These are phyloP conservation scores for Boletus sp. DNA, from an alignment of 768 basidiomycete species.

Conservation along the genomic window DNA sequence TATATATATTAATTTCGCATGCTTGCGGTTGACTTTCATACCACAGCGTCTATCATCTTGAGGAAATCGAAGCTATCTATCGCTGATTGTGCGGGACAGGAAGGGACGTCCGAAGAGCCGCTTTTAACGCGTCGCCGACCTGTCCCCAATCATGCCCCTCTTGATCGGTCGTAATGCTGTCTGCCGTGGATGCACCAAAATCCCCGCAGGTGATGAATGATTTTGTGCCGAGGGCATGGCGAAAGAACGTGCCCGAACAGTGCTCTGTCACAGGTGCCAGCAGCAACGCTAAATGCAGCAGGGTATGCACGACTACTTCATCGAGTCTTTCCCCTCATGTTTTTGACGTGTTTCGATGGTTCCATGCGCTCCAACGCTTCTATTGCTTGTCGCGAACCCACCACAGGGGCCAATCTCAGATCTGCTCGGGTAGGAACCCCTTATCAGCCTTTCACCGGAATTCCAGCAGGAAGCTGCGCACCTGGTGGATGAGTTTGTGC, in stretches of 20 bases:
- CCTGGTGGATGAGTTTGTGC: slow-evolving; percentile 2
- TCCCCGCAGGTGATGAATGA: slow-evolving; percentile 10
- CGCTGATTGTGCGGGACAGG: slow-evolving; percentile 21
- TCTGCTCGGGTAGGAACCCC: slow-evolving; percentile 12
- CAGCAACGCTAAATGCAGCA: slow-evolving; percentile 12
- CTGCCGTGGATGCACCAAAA: slow-evolving; percentile 8
- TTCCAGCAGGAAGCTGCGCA: slow-evolving; percentile 8
- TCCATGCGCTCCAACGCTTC: slow-evolving; percentile 15
- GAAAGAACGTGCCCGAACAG: background rate
- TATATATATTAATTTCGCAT: slow-evolving; percentile 15
- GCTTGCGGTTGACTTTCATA: background rate
- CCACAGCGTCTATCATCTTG: slow-evolving; percentile 16
- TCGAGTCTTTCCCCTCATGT: slow-evolving; percentile 23
- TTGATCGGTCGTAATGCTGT: slow-evolving; percentile 25
- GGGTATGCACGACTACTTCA: slow-evolving; percentile 11
- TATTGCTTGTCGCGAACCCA: slow-evolving; percentile 19
- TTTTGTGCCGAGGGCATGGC: slow-evolving; percentile 7
- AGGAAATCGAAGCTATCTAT: slow-evolving; percentile 15
- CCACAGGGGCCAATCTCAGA: slow-evolving; percentile 29
- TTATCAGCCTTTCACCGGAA: slow-evolving; percentile 31
- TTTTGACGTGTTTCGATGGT: slow-evolving; percentile 24
- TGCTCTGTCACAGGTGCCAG: background rate
- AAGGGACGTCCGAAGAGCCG: slow-evolving; percentile 8
- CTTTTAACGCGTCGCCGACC: slow-evolving; percentile 23
- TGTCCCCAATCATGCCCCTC: slow-evolving; percentile 25